Percentiles rank a stretch among this genome's conserved stretches.
Evolutionary conservation across 2,329 filamentous ascomycete species (phyloP).

Genomic region (Blumeriella jaapii): DNA sequence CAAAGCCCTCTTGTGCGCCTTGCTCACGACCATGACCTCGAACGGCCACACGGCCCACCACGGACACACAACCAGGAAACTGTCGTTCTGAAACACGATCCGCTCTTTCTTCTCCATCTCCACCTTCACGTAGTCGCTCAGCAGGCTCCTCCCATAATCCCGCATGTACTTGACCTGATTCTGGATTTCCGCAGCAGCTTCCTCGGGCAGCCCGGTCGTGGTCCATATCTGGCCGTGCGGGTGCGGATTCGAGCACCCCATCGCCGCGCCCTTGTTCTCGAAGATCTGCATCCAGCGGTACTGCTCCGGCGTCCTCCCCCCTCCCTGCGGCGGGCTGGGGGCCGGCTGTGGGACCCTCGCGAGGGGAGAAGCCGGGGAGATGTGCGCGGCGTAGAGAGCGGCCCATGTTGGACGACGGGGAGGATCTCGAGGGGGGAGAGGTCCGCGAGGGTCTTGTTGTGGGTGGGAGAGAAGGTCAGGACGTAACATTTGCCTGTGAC

Average conservation of each 20-base stretch:
- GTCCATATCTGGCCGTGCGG: constrained; percentile 97
- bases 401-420: constrained; percentile 87
- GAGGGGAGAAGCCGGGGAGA: constrained; percentile 61
- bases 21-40: constrained; percentile 81
- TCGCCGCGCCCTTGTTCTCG: constrained; percentile 94
- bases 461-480: constrained; percentile 81
- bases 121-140: constrained; percentile 77
- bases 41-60: constrained; percentile 99
- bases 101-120: constrained; percentile 75
- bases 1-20: constrained; percentile 71
- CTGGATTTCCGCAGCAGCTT: constrained; percentile 67
- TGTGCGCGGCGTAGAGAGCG: constrained; percentile 71
- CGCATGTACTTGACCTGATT: constrained; percentile 69
- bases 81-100: constrained; percentile 76
- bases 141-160: constrained; percentile 61
- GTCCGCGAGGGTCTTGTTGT: constrained; percentile 88
- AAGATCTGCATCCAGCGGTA: constrained; percentile 99
- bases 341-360: constrained; percentile 29
- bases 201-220: constrained; percentile 80
- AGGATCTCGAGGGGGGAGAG: constrained; percentile 67
- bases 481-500: constrained; percentile 97
- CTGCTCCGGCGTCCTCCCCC: constrained; percentile 33
- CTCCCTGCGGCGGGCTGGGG: constrained; percentile 36
- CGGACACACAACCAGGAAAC: constrained; percentile 79
- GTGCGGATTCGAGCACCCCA: constrained; percentile 98